phyloP scores from a whole-genome alignment of 495 filamentous ascomycete species.

The Hypoxylon perforatum region DNA sequence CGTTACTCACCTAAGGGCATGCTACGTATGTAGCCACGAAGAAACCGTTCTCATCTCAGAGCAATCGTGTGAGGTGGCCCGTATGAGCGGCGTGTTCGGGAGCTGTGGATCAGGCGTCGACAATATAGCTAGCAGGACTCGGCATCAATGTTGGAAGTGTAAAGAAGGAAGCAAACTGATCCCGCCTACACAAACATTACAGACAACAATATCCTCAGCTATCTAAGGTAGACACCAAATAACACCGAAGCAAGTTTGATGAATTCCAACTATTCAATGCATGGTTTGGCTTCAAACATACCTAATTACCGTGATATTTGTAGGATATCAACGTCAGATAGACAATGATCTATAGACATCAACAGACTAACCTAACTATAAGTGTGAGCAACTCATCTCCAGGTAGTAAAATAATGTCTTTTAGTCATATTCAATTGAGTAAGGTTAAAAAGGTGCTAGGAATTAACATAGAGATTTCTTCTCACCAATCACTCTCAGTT shows the following conservation, averaged over 20 bases:
- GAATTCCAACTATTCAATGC: not conserved
- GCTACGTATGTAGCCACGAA: constrained; percentile 49
- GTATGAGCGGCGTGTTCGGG: constrained; percentile 50
- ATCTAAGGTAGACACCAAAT: not conserved
- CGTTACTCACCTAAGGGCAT: constrained; percentile 53
- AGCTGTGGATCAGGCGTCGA: constrained; percentile 49
- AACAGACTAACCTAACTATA: no score
- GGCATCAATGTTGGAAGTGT: constrained; percentile 55
- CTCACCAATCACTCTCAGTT: not conserved
- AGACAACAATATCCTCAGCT: not conserved
- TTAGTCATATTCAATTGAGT: no score
- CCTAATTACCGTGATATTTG: constrained; percentile 2
- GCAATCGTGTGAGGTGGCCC: constrained; percentile 47
- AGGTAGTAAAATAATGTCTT: no score
- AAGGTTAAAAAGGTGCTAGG: not conserved
- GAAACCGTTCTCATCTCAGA: constrained; percentile 59
- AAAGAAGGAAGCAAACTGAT: constrained; percentile 43
- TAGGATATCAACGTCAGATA: not conserved
- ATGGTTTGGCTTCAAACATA: not conserved
- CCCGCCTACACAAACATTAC: constrained; percentile 13
- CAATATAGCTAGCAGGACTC: constrained; percentile 44
- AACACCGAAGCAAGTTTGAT: constrained; percentile 1
- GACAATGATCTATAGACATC: not conserved
- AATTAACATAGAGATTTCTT: not conserved
- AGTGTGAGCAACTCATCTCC: no score